Evolutionary conservation across 129 eudicot genomes (phyloP).

Genomic region (Chrysanthemum lavandulifolium): DNA sequence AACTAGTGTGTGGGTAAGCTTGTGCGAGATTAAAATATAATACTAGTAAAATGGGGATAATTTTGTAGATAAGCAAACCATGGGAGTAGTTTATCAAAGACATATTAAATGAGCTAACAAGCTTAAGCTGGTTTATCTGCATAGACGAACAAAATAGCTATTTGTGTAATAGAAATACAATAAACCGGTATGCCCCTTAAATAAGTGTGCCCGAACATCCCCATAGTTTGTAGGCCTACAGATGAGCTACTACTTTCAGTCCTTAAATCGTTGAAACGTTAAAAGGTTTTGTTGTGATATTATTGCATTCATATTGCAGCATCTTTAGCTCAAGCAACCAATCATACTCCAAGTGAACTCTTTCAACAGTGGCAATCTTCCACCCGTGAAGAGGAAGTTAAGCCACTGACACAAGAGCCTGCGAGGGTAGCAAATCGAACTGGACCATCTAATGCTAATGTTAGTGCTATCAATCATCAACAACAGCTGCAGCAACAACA

Average conservation of each 20-base stretch:
- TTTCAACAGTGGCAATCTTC: constrained; percentile 73
- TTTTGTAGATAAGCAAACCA: no score
- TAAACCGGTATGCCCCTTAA: no score
- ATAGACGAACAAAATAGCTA: no score
- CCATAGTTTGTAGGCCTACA: neutral
- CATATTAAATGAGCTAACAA: no score
- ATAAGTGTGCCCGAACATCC: no score
- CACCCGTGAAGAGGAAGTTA: constrained; percentile 46
- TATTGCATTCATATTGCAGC: constrained; percentile 25
- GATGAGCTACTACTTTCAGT: constrained; percentile 3
- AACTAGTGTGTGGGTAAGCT: no score
- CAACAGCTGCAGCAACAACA: constrained; percentile 32
- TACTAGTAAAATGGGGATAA: no score
- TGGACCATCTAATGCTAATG: constrained; percentile 21
- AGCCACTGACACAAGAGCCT: constrained; percentile 43
- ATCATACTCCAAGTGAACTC: constrained; percentile 54
- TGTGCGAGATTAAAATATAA: no score
- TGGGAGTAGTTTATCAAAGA: no score
- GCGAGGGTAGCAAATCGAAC: constrained; percentile 40
- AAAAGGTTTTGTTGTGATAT: no score
- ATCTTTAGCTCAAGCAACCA: constrained; percentile 54
- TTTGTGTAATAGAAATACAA: no score
- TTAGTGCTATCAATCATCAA: constrained; percentile 31
- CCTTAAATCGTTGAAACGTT: neutral
- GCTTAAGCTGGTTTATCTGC: no score